A percentile compares a stretch with the other conserved stretches of the same genome.
Conservation (phyloP, 2,329 filamentous ascomycete genomes). For the Chalaropsis ovoidea region DNA sequence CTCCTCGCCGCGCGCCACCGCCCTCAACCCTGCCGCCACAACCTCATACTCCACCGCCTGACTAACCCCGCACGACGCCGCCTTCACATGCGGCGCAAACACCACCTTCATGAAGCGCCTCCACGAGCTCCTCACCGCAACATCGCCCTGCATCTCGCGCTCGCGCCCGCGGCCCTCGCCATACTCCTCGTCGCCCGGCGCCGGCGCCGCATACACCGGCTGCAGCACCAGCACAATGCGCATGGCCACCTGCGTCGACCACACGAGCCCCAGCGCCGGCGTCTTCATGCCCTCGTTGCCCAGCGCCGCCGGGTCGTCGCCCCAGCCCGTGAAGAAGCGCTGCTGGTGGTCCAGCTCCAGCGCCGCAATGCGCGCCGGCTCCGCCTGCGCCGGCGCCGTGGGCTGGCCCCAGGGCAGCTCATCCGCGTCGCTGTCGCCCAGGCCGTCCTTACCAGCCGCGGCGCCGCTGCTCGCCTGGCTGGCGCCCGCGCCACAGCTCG, state of each 20-base stretch:
- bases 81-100: constrained; percentile 66
- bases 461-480: constrained; percentile 29
- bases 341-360: constrained; percentile 81
- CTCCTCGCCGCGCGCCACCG: constrained; percentile 26
- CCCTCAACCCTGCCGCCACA: constrained; percentile 51
- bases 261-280: constrained; percentile 76
- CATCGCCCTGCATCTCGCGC: not conserved
- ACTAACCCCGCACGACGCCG: constrained; percentile 40
- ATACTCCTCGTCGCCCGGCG: constrained; percentile 35
- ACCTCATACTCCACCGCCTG: constrained; percentile 65
- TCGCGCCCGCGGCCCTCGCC: constrained; percentile 34
- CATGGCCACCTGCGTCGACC: constrained; percentile 79
- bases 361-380: constrained; percentile 39
- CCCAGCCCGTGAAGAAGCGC: constrained; percentile 92
- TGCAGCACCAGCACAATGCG: constrained; percentile 72
- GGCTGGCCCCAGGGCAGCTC: constrained; percentile 31
- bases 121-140: constrained; percentile 48
- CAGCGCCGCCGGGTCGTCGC: constrained; percentile 49
- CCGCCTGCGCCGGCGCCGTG: constrained; percentile 28
- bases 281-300: constrained; percentile 52
- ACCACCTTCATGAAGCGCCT: constrained; percentile 77
- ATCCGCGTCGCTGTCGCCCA: constrained; percentile 33
- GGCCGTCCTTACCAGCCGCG: constrained; percentile 26
- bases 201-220: constrained; percentile 42
- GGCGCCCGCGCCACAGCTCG: not conserved